phyloP scores from a whole-genome alignment of 2,329 filamentous ascomycete species.

The Aspergillus sp. region DNA sequence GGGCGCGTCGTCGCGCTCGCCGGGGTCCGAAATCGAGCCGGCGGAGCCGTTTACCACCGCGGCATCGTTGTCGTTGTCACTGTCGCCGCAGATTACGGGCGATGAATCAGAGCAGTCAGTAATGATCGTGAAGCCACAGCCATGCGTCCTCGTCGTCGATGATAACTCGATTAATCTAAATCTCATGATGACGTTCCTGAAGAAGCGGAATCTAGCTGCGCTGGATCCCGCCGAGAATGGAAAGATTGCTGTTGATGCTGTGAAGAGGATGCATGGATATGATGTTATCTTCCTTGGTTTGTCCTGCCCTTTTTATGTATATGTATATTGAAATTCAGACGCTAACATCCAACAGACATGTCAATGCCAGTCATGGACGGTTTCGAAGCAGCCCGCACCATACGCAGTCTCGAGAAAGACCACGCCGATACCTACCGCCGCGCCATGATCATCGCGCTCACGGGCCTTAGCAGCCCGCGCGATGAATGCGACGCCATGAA shows the following conservation, averaged over 20 bases:
- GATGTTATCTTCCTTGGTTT: slow-evolving; percentile 41
- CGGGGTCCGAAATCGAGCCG: slow-evolving; percentile 2
- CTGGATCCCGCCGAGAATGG: slow-evolving; percentile 38
- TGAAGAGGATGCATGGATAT: slow-evolving; percentile 27
- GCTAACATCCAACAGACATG: slow-evolving; percentile 24
- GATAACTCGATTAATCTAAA: slow-evolving; percentile 41
- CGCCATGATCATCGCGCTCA: slow-evolving; percentile 39
- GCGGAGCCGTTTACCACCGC: slow-evolving; percentile 3
- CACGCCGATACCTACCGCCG: slow-evolving; percentile 18
- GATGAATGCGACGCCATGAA: slow-evolving; percentile 38
- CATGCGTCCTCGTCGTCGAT: slow-evolving; percentile 37
- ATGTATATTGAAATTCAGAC: not conserved
- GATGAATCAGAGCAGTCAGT: too few relatives aligned
- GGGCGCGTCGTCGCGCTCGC: not conserved
- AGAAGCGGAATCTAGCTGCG: slow-evolving; percentile 27
- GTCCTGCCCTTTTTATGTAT: not conserved
- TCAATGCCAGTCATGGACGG: slow-evolving; percentile 44
- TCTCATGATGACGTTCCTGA: slow-evolving; percentile 37
- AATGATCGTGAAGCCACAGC: slow-evolving; percentile 9
- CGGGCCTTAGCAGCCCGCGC: slow-evolving; percentile 36
- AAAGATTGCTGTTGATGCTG: slow-evolving; percentile 35
- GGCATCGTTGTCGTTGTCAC: not conserved
- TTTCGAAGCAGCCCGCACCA: slow-evolving; percentile 41
- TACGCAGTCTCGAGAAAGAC: slow-evolving; percentile 35
- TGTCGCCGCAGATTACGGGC: too few relatives aligned